Percentiles rank a stretch among this genome's conserved stretches.
Conservation (phyloP, 2,329 filamentous ascomycete genomes). For the Penicillium sp. region DNA sequence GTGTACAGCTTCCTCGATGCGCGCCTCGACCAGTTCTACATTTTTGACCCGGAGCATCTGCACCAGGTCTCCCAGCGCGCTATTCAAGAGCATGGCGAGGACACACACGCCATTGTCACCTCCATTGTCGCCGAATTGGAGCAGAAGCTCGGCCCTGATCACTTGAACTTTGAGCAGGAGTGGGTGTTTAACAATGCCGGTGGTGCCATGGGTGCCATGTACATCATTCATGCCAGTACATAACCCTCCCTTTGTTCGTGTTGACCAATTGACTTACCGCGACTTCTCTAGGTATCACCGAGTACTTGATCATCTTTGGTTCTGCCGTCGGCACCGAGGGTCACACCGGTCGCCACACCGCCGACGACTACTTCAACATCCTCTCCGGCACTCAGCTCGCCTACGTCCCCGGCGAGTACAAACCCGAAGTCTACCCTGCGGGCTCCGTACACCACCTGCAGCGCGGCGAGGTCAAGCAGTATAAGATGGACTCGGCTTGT, state of each 20-base stretch:
- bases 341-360: conserved; percentile 80
- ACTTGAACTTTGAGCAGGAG: conserved; percentile 67
- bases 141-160: conserved; percentile 40
- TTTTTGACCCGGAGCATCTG: conserved; percentile 65
- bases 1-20: conserved; percentile 36
- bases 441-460: conserved; percentile 37
- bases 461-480: conserved; percentile 68
- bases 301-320: conserved; percentile 86
- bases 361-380: conserved; percentile 94
- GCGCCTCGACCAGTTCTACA: conserved; percentile 55
- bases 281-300: conserved; percentile 54
- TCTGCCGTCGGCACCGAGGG: conserved; percentile 67
- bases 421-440: conserved; percentile 36
- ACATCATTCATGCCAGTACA: conserved; percentile 77
- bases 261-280: conserved; percentile 3
- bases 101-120: conserved; percentile 63
- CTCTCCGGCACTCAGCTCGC: conserved; percentile 46
- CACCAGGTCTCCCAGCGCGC: conserved; percentile 62
- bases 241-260: background rate
- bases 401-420: conserved; percentile 36
- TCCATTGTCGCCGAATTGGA: conserved; percentile 65
- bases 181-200: conserved; percentile 93
- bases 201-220: conserved; percentile 88
- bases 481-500: conserved; percentile 46
- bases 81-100: conserved; percentile 64